phyloP scores from a whole-genome alignment of 73 alveolate species.

The Paramecium caudatum region DNA sequence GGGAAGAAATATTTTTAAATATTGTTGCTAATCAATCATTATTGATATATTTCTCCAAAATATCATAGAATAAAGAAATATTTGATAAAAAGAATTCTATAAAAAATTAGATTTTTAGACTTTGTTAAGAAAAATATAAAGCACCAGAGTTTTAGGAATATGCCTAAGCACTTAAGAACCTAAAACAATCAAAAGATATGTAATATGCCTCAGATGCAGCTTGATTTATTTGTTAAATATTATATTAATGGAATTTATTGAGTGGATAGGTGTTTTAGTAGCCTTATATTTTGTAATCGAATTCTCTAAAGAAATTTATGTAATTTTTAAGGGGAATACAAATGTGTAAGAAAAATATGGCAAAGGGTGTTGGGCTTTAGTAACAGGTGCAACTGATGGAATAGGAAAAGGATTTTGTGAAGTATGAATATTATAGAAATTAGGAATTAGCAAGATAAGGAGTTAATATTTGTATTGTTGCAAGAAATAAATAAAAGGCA shows the following conservation, averaged over 20 bases:
- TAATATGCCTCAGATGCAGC: constrained; percentile 14
- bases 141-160: background rate
- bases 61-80: constrained; percentile 26
- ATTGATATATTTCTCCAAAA: background rate
- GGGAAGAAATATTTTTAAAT: constrained; percentile 50
- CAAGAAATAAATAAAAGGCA: constrained; percentile 76
- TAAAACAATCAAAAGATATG: constrained; percentile 12
- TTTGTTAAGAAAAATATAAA: constrained; percentile 2
- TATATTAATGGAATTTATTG: background rate
- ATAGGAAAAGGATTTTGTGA: constrained; percentile 82
- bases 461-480: constrained; percentile 80
- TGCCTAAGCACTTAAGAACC: constrained; percentile 12
- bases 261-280: constrained; percentile 9
- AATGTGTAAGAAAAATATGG: constrained; percentile 35
- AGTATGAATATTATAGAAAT: background rate
- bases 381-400: constrained; percentile 87
- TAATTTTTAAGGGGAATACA: background rate
- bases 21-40: constrained; percentile 39
- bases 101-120: background rate
- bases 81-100: constrained; percentile 7
- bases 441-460: constrained; percentile 77
- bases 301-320: background rate
- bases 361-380: constrained; percentile 75
- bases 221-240: background rate
- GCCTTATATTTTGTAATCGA: background rate